These are phyloP conservation scores for Jatropha podagrica DNA, from an alignment of 441 rosid species.

Conservation along the genomic window DNA sequence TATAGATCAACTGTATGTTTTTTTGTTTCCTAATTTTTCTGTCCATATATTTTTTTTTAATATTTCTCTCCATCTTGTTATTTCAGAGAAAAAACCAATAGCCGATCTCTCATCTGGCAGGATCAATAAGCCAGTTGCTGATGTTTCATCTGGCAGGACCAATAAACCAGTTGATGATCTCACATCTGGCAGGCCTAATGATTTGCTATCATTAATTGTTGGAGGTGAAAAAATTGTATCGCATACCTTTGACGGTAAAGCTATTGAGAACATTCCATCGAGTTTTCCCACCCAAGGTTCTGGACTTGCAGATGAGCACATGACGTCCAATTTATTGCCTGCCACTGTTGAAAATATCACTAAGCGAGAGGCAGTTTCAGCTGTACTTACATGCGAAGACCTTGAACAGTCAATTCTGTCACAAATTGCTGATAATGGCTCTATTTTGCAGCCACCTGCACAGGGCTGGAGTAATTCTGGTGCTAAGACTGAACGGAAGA, in stretches of 20 bases:
- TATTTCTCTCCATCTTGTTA: constrained; percentile 6
- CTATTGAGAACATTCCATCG: constrained; percentile 30
- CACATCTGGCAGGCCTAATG: constrained; percentile 47
- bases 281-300: constrained; percentile 43
- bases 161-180: constrained; percentile 37
- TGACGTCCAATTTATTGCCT: constrained; percentile 25
- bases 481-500: constrained; percentile 42
- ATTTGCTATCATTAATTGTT: constrained; percentile 77
- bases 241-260: constrained; percentile 38
- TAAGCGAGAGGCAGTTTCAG: constrained; percentile 47
- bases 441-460: constrained; percentile 34
- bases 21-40: no score
- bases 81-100: constrained; percentile 67
- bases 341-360: constrained; percentile 30
- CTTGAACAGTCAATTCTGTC: constrained; percentile 93
- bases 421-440: constrained; percentile 49
- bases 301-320: constrained; percentile 36
- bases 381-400: constrained; percentile 98
- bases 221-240: constrained; percentile 65
- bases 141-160: background rate
- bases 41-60: background rate
- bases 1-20: no score
- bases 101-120: constrained; percentile 30
- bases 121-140: background rate
- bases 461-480: constrained; percentile 39